Percentiles rank a stretch among this genome's conserved stretches.
These are phyloP conservation scores for Miscanthus sacchariflorus DNA, from an alignment of 202 grass and related monocot species.

Conservation along the genomic window DNA sequence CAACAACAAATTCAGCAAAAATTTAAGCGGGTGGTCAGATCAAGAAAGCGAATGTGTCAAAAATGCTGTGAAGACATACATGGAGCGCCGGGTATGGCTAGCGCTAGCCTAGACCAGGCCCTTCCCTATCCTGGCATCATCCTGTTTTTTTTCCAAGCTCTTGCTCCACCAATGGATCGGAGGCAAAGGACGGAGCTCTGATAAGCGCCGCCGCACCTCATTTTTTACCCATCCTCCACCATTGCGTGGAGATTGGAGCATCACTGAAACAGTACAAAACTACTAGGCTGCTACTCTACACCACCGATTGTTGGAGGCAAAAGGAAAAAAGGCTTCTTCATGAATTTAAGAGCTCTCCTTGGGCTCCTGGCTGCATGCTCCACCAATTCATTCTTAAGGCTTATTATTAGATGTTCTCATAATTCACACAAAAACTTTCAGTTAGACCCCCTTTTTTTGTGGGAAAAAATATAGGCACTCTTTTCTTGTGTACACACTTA, in stretches of 20 bases:
- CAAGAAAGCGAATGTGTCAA: not conserved
- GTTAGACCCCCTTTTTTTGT: not conserved
- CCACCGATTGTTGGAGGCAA: not conserved
- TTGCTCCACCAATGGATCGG: not conserved
- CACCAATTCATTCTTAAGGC: not conserved
- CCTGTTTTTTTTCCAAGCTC: not conserved
- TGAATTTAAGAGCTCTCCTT: not conserved
- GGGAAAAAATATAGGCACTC: not conserved
- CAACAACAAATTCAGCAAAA: constrained; percentile 26
- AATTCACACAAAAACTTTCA: not conserved
- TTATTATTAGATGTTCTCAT: not conserved
- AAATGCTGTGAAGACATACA: not conserved
- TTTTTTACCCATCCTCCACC: not conserved
- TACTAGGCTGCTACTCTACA: not conserved
- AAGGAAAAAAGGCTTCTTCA: not conserved
- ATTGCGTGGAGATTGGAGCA: not conserved
- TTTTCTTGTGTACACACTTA: not conserved
- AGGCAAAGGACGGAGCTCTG: not conserved
- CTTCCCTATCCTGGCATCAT: not conserved
- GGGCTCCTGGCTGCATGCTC: not conserved
- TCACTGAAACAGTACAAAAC: not conserved
- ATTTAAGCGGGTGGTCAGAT: constrained; percentile 33
- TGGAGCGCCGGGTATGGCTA: not conserved
- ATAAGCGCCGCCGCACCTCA: not conserved
- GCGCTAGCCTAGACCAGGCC: not conserved